phyloP scores from a whole-genome alignment of 2,329 filamentous ascomycete genomes.

The Cercospora sp. region DNA sequence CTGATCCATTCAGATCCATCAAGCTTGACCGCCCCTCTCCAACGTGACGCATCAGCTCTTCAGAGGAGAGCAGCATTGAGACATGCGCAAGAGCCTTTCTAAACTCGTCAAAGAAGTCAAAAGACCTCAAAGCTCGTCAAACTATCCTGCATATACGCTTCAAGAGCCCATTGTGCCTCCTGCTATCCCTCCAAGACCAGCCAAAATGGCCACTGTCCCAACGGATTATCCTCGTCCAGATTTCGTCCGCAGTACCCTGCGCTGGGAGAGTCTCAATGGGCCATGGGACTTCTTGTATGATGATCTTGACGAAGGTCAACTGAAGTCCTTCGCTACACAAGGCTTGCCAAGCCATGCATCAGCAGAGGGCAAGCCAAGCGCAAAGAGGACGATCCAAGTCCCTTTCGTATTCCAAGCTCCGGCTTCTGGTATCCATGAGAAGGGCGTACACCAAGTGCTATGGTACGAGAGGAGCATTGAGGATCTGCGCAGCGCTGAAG shows the following conservation, averaged over 20 bases:
- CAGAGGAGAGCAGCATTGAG: neutral
- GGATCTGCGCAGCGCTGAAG: constrained; percentile 30
- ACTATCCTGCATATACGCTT: neutral
- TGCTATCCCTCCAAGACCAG: constrained; percentile 13
- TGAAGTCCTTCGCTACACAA: constrained; percentile 54
- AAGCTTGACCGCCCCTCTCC: constrained; percentile 1
- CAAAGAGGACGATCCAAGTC: constrained; percentile 58
- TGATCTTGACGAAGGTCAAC: constrained; percentile 60
- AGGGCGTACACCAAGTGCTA: constrained; percentile 64
- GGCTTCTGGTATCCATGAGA: constrained; percentile 62
- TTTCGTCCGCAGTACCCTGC: constrained; percentile 57
- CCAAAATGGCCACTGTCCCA: constrained; percentile 17
- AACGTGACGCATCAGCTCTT: neutral
- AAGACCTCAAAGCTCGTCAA: neutral
- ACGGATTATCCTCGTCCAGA: constrained; percentile 62
- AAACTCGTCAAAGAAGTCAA: constrained; percentile 24
- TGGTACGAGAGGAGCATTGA: constrained; percentile 59
- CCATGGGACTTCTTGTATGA: constrained; percentile 66
- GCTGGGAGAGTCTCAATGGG: constrained; percentile 63
- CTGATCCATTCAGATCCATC: neutral
- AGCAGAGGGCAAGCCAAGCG: constrained; percentile 37
- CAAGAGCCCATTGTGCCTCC: constrained; percentile 7
- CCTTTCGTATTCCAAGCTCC: constrained; percentile 66
- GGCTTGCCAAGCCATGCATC: constrained; percentile 50
- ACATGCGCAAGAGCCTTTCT: constrained; percentile 22